phyloP scores from a whole-genome alignment of 257 asterid species.

The Ilex aquifolium region DNA sequence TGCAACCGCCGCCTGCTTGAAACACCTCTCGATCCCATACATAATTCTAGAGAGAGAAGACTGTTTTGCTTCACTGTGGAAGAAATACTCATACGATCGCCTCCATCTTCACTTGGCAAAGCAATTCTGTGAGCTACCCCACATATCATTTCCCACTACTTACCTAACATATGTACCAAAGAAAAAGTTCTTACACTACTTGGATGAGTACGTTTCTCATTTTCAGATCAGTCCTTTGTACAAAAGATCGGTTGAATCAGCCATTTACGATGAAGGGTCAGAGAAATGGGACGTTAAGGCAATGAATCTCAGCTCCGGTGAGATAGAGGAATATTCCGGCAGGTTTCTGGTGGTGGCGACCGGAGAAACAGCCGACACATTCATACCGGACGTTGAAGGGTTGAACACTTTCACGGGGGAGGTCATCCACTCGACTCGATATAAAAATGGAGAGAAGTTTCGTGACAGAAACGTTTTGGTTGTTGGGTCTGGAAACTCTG shows the following conservation, averaged over 20 bases:
- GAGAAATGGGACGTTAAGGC: slow-evolving; percentile 46
- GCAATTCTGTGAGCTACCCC: slow-evolving; percentile 48
- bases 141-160: slow-evolving; percentile 37
- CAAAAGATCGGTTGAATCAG: slow-evolving; percentile 41
- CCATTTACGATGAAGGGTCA: slow-evolving; percentile 24
- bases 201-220: slow-evolving; percentile 50
- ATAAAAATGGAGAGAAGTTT: slow-evolving; percentile 42
- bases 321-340: slow-evolving; percentile 35
- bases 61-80: slow-evolving; percentile 63
- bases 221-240: slow-evolving; percentile 40
- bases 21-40: slow-evolving; percentile 45
- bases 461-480: slow-evolving; percentile 44
- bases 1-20: slow-evolving; percentile 11
- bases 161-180: slow-evolving; percentile 42
- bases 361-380: slow-evolving; percentile 53
- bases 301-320: slow-evolving; percentile 20
- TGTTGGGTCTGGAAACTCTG: slow-evolving; percentile 91
- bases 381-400: slow-evolving; percentile 45
- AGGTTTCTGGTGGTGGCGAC: slow-evolving; percentile 71
- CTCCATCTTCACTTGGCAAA: slow-evolving; percentile 71
- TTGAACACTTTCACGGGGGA: slow-evolving; percentile 45
- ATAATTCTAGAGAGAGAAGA: slow-evolving; percentile 67
- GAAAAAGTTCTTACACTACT: slow-evolving; percentile 32
- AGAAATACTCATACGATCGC: slow-evolving; percentile 63
- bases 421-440: slow-evolving; percentile 53